phyloP scores from a whole-genome alignment of 2,329 filamentous ascomycete genomes.

The Ilyonectria sp. region DNA sequence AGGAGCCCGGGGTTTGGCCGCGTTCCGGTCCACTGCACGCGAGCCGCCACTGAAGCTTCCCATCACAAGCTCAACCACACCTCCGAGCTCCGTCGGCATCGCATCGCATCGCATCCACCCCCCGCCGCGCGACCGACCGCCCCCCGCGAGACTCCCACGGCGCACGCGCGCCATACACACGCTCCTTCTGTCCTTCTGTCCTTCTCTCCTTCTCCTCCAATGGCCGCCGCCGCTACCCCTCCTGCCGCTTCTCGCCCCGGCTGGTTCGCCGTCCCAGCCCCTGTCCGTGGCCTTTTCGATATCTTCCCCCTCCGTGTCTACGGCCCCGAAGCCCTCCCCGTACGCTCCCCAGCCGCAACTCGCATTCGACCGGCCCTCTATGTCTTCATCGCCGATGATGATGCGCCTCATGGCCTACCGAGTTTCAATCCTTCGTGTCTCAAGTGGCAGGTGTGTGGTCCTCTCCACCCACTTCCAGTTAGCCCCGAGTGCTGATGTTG shows the following conservation, averaged over 20 bases:
- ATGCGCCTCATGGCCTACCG: slow-evolving; percentile 72
- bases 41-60: background rate
- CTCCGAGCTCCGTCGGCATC: slow-evolving; percentile 3
- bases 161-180: background rate
- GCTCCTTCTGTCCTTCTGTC: too few relatives aligned
- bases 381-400: slow-evolving; percentile 80
- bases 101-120: slow-evolving; percentile 1
- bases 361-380: slow-evolving; percentile 73
- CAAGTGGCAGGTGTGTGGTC: slow-evolving; percentile 87
- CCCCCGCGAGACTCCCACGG: background rate
- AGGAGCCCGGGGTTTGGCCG: slow-evolving; percentile 1
- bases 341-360: slow-evolving; percentile 63
- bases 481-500: background rate
- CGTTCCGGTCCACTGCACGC: slow-evolving; percentile 1
- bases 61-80: slow-evolving; percentile 4
- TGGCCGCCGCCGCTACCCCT: slow-evolving; percentile 36
- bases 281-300: slow-evolving; percentile 88
- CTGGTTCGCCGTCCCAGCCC: slow-evolving; percentile 76
- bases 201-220: slow-evolving; percentile 14
- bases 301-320: slow-evolving; percentile 85
- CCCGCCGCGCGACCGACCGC: background rate
- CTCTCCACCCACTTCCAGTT: background rate
- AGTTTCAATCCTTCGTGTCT: slow-evolving; percentile 95
- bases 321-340: slow-evolving; percentile 81
- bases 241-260: slow-evolving; percentile 34